Evolutionary conservation across 2,329 filamentous ascomycete genomes (phyloP), one percentile per base, ranked within the genome.

Genomic region (Pseudodiploospora longispora): DNA sequence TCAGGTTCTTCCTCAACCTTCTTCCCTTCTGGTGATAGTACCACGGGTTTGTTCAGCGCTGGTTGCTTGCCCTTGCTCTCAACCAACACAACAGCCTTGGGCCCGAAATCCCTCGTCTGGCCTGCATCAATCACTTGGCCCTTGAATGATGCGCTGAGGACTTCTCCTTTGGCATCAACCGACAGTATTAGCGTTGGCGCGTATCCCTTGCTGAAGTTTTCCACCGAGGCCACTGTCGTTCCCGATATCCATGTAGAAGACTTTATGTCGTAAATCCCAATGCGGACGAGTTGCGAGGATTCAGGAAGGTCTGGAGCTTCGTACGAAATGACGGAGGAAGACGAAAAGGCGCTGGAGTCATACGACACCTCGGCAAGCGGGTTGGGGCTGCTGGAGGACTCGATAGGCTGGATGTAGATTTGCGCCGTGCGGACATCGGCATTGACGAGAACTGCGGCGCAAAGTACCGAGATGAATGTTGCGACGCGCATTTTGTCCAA

Each of bases 31-130:
- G 76, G 68, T 38, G 66, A 74, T 50, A 85, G 62, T 39, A 83
- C 74, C 33, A 85, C 70, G 3, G 81, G 80, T 63, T 75, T 77
- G 55, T 83, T 83, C 55, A 85, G 63, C 52, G 72, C 71, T 2
- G 79, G 78, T 57, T 74, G 69, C 59, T 70, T 72, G 2, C 78
- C 81, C 44, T 60, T 63, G 38, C 55, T 61, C 36, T 71, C 66
- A 27, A 67, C 62, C 37, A 74, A 55, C 39, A 84, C 63, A 42
- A 71, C 59, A 6, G 74, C 76, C 65, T 78, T 70, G 37, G 80
- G 78, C 0, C 78, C 78, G 64, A 83, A 83, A 57, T 83, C 78
- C 50, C 80, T 69, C 54, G 80, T 83, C 52, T 76, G 70, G 2
- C 80, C 80, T 8, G 80, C 80, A 57, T 83, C 80, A 45, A 83